Conservation (phyloP, 768 basidiomycete species). For the Gymnopilus dilepis region DNA sequence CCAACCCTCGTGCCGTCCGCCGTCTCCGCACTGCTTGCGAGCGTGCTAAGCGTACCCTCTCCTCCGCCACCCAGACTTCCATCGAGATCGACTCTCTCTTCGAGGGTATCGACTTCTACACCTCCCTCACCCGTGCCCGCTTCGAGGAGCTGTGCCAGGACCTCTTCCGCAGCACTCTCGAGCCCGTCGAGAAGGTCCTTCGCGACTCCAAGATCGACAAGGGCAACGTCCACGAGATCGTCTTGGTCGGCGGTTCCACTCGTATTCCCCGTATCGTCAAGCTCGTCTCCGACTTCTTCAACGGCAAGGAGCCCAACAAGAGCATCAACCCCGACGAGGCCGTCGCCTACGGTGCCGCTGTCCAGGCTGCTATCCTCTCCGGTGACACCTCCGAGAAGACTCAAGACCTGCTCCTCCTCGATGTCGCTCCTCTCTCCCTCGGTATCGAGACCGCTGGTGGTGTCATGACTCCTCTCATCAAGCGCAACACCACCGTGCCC, state of each 20-base stretch:
- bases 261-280: constrained; percentile 98
- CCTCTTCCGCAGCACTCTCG: constrained; percentile 91
- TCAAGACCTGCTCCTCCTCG: constrained; percentile 93
- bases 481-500: constrained; percentile 97
- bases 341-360: constrained; percentile 97
- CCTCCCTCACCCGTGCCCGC: constrained; percentile 95
- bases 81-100: constrained; percentile 98
- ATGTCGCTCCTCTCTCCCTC: constrained; percentile 87
- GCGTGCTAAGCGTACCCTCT: constrained; percentile 97
- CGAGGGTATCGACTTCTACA: constrained; percentile 99
- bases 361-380: constrained; percentile 97
- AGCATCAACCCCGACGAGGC: constrained; percentile 99
- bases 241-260: constrained; percentile 97
- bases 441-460: constrained; percentile 99
- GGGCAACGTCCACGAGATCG: constrained; percentile 93
- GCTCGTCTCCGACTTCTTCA: constrained; percentile 98
- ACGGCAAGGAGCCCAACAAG: constrained; percentile 98
- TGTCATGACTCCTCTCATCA: constrained; percentile 99
- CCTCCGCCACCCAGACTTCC: constrained; percentile 94
- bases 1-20: constrained; percentile 94
- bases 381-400: constrained; percentile 99
- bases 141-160: constrained; percentile 97
- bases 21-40: constrained; percentile 98
- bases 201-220: constrained; percentile 99
- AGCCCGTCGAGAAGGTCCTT: constrained; percentile 97